Conservation (phyloP, 768 basidiomycete species). For the Flagelloscypha sp. region DNA sequence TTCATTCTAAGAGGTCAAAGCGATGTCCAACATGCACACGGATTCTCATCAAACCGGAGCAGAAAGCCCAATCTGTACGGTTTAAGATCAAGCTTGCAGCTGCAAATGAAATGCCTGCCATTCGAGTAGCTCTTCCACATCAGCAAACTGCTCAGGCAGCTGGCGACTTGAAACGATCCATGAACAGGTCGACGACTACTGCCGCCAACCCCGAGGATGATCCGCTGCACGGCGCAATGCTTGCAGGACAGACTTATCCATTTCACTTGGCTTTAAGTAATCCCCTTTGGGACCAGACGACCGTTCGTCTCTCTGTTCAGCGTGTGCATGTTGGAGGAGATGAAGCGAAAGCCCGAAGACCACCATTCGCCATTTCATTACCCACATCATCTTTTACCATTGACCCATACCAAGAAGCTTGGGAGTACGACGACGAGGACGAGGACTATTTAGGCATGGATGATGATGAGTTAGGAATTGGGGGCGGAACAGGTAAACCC, state of each 20-base stretch:
- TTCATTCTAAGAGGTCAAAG: slow-evolving; percentile 91
- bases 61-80: slow-evolving; percentile 88
- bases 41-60: slow-evolving; percentile 96
- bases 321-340: slow-evolving; percentile 43
- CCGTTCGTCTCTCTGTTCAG: slow-evolving; percentile 79
- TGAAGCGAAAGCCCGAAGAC: slow-evolving; percentile 51
- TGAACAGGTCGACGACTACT: slow-evolving; percentile 29
- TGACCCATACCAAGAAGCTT: slow-evolving; percentile 89
- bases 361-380: slow-evolving; percentile 73
- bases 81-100: slow-evolving; percentile 98
- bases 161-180: slow-evolving; percentile 31
- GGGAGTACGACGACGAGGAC: slow-evolving; percentile 93
- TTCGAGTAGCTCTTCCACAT: slow-evolving; percentile 64
- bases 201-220: slow-evolving; percentile 32
- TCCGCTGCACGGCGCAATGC: slow-evolving; percentile 34
- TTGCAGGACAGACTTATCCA: slow-evolving; percentile 73
- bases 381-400: slow-evolving; percentile 75
- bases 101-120: slow-evolving; percentile 85
- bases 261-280: slow-evolving; percentile 92
- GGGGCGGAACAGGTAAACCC: slow-evolving; percentile 23
- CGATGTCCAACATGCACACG: slow-evolving; percentile 92
- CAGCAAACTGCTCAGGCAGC: slow-evolving; percentile 36
- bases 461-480: slow-evolving; percentile 27
- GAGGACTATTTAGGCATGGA: slow-evolving; percentile 54
- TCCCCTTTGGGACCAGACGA: slow-evolving; percentile 92